phyloP scores from a whole-genome alignment of 2,329 filamentous ascomycete genomes.

The Talaromyces pinophilus region DNA sequence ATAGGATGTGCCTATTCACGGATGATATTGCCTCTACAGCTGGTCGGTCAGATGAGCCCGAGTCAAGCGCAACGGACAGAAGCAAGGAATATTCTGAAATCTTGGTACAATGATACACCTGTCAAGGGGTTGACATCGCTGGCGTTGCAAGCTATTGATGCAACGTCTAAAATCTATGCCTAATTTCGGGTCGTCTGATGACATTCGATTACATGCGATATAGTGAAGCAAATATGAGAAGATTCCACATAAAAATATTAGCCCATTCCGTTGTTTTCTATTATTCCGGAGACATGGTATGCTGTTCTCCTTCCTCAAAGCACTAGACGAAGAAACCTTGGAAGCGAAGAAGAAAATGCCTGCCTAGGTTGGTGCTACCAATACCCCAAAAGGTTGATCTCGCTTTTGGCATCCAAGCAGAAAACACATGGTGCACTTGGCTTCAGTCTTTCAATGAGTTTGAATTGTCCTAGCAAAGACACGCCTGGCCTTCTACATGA shows the following conservation, averaged over 20 bases:
- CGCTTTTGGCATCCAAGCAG: too few species aligned
- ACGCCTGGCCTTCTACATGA: not conserved
- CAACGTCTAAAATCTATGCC: not conserved
- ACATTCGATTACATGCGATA: not conserved
- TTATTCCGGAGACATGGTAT: too few species aligned
- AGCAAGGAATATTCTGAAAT: slow-evolving; percentile 13
- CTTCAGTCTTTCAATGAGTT: too few species aligned
- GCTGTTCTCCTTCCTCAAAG: too few species aligned
- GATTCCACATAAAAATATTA: not conserved
- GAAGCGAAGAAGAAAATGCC: too few species aligned
- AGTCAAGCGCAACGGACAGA: not conserved
- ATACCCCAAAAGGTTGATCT: too few species aligned
- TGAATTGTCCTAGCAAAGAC: too few species aligned
- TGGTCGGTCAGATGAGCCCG: slow-evolving; percentile 19
- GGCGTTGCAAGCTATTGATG: slow-evolving; percentile 14
- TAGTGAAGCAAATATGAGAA: not conserved
- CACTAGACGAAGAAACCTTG: too few species aligned
- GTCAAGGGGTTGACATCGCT: slow-evolving; percentile 10
- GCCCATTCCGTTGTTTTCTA: too few species aligned
- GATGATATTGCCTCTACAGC: slow-evolving; percentile 18
- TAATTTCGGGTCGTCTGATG: not conserved
- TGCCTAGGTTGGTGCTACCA: too few species aligned
- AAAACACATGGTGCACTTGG: too few species aligned
- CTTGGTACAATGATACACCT: slow-evolving; percentile 16
- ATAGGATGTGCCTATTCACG: slow-evolving; percentile 21